These are phyloP conservation scores for Austropuccinia psidii DNA, from an alignment of 1,284 basidiomycete genomes.

Conservation along the genomic window DNA sequence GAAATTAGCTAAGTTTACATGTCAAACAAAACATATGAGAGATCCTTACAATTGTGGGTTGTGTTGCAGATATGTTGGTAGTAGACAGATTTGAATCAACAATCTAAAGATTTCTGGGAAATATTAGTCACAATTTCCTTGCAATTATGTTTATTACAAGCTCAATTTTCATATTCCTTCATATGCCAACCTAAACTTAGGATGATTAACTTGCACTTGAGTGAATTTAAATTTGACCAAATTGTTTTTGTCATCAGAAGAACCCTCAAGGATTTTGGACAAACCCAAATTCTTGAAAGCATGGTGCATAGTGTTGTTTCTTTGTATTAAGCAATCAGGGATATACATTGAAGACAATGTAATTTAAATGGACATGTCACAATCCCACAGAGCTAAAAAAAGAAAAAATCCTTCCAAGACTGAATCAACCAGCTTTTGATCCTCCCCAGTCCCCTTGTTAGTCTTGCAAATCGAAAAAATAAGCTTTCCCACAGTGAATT, in stretches of 20 bases:
- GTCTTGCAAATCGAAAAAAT: slow-evolving; percentile 73
- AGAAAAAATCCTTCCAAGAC: slow-evolving; percentile 73
- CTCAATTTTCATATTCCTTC: slow-evolving; percentile 64
- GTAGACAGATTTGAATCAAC: slow-evolving; percentile 86
- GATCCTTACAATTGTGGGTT: slow-evolving; percentile 63
- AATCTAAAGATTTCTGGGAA: slow-evolving; percentile 53
- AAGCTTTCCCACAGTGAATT: slow-evolving; percentile 82
- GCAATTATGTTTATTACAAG: neutral
- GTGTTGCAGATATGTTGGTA: slow-evolving; percentile 78
- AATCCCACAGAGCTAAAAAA: slow-evolving; percentile 65
- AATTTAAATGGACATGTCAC: slow-evolving; percentile 79
- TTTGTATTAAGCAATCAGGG: slow-evolving; percentile 61
- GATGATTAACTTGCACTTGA: slow-evolving; percentile 72
- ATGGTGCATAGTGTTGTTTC: slow-evolving; percentile 48
- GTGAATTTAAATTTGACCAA: slow-evolving; percentile 77
- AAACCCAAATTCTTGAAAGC: slow-evolving; percentile 62
- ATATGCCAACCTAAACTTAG: slow-evolving; percentile 73
- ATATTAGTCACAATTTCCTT: neutral
- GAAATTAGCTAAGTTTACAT: neutral
- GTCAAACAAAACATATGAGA: neutral
- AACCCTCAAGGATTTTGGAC: slow-evolving; percentile 55
- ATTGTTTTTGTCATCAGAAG: slow-evolving; percentile 52
- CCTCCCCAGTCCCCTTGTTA: slow-evolving; percentile 51
- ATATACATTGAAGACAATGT: slow-evolving; percentile 60
- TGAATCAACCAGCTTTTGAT: slow-evolving; percentile 70